Evolutionary conservation across 352 stramenopile species (phyloP).

Genomic region (Globisporangium lucens): DNA sequence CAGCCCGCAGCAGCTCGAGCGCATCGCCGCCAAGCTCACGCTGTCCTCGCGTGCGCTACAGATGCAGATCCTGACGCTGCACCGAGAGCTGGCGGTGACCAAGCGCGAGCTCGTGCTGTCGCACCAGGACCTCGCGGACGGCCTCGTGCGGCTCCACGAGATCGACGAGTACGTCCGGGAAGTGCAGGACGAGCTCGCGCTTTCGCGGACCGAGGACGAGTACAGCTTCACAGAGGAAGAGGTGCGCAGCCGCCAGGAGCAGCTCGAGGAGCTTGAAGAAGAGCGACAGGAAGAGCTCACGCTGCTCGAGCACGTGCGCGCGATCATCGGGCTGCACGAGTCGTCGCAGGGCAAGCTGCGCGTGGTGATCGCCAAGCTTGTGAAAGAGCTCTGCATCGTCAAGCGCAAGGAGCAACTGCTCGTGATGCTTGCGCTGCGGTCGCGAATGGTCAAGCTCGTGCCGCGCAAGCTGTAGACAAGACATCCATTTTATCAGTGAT

Average conservation of each 20-base stretch:
- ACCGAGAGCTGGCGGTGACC: slow-evolving; percentile 31
- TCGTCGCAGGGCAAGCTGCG: slow-evolving; percentile 36
- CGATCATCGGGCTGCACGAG: slow-evolving; percentile 47
- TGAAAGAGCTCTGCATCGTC: slow-evolving; percentile 35
- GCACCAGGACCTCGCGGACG: slow-evolving; percentile 53
- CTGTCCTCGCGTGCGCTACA: slow-evolving; percentile 39
- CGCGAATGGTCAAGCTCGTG: slow-evolving; percentile 48
- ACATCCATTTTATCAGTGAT: neutral
- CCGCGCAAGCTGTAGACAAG: slow-evolving; percentile 33
- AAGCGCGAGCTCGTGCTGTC: slow-evolving; percentile 40
- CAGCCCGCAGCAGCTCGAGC: slow-evolving; percentile 36
- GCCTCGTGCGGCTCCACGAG: slow-evolving; percentile 48
- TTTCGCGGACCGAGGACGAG: slow-evolving; percentile 11
- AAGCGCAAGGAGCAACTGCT: slow-evolving; percentile 51
- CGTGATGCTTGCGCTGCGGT: slow-evolving; percentile 48
- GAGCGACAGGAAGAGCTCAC: slow-evolving; percentile 61
- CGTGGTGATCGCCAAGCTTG: slow-evolving; percentile 37
- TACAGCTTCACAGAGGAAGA: slow-evolving; percentile 26
- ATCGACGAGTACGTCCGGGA: slow-evolving; percentile 62
- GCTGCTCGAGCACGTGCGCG: slow-evolving; percentile 49
- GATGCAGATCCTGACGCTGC: slow-evolving; percentile 36
- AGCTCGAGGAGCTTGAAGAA: slow-evolving; percentile 54
- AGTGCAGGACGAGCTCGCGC: slow-evolving; percentile 38
- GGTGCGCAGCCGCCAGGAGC: slow-evolving; percentile 36
- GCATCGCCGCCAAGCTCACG: slow-evolving; percentile 46